Conservation (phyloP, 2,329 filamentous ascomycete genomes). For the Trichoderma sp. region DNA sequence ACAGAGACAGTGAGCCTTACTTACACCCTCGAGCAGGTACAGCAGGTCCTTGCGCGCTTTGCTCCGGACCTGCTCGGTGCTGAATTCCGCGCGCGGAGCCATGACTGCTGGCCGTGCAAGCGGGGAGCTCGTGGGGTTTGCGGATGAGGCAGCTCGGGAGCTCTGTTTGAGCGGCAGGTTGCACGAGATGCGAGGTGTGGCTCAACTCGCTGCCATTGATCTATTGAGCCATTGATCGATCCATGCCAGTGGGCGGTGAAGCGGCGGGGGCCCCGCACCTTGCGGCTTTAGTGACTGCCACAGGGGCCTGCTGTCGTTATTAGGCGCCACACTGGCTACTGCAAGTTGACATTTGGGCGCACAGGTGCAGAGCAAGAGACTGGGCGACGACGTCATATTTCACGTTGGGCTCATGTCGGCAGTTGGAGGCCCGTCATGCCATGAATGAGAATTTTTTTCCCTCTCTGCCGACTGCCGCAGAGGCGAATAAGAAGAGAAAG, state of each 20-base stretch:
- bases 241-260: constrained; percentile 1
- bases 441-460: not conserved
- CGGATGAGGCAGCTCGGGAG: constrained; percentile 17
- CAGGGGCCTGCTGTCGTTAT: not conserved
- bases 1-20: constrained; percentile 44
- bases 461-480: not conserved
- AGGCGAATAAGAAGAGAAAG: not conserved
- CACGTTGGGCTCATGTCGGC: not conserved
- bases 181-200: not conserved
- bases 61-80: constrained; percentile 70
- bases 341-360: not conserved
- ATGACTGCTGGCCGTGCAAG: constrained; percentile 52
- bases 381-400: constrained; percentile 10
- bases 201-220: too few relatives aligned
- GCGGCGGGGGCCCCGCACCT: not conserved
- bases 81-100: constrained; percentile 69
- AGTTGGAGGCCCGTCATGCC: not conserved
- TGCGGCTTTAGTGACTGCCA: not conserved
- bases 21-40: constrained; percentile 89
- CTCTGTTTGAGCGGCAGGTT: not conserved
- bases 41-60: constrained; percentile 86
- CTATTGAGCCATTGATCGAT: too few relatives aligned
- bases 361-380: not conserved
- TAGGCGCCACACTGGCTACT: too few relatives aligned
- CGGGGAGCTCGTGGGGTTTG: constrained; percentile 17